Base-by-base conservation (phyloP, 2,329 filamentous ascomycete genomes). In the Penicillium brasilianum region DNA sequence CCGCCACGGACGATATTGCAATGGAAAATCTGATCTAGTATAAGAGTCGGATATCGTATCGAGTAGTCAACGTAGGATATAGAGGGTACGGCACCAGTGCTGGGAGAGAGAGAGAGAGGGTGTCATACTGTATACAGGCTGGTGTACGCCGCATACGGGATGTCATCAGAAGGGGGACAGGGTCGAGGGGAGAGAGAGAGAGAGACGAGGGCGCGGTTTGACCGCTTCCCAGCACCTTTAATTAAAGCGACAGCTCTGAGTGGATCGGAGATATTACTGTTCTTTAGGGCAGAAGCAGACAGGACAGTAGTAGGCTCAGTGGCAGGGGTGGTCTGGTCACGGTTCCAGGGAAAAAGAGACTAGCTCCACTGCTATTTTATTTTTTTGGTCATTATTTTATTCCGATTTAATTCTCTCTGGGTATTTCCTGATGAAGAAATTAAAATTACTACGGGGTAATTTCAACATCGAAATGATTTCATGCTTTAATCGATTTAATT, bases 191-290 rank as follows among this genome's bases (percentile, higher is more conserved):
- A 46, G 43, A 28, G 11, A 30, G 48, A 13, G 25, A 18, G 22
- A 39, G 39, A 59, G 48, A 28, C 52, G 39, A 34, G n/a, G n/a
- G n/a, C 48, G 61, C 43, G 61, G 57, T 43, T 58, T 60, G 63
- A 66, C 64, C 64, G 60, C 64, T 65, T 53, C 39, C 48, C 28
- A 32, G 14, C 46, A 62, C 58, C 55, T 65, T 66, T 65, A 66
- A 66, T 63, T 65, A 63, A 65, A 59, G 49, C 57, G 50, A 49
- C 51, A 48, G 59, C 32, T 11, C 49, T 57, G 53, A 62, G 59
- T 64, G 62, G 62, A 62, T 60, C 62, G 62, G 46, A 58, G 56
- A 51, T 59, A 55, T 64, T 59, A 18, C 50, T 20, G 9, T 44
- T 20, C 16, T 54, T 48, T 50, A 39, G 30, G 32, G 28, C 44